A percentile compares a stretch with the other conserved stretches of the same genome.
These are phyloP conservation scores for Colletotrichum karsti DNA, from an alignment of 2,329 filamentous ascomycete species.

Conservation along the genomic window DNA sequence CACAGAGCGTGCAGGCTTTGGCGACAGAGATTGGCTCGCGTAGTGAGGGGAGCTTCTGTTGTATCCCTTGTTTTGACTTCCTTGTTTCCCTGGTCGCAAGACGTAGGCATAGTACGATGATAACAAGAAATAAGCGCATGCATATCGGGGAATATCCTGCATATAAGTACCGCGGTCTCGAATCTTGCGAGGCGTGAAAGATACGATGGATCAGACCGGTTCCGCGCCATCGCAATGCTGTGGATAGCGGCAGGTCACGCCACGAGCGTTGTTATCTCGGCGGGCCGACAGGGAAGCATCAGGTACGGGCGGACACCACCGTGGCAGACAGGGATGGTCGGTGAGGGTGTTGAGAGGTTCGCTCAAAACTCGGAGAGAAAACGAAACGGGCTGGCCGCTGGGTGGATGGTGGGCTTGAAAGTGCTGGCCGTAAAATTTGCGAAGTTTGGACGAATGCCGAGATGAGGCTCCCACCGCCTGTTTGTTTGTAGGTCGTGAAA, in stretches of 20 bases:
- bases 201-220: neutral
- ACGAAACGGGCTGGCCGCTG: neutral
- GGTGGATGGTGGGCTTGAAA: neutral
- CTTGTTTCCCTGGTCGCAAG: neutral
- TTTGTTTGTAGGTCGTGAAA: neutral
- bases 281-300: neutral
- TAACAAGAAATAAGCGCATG: neutral
- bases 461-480: constrained; percentile 16
- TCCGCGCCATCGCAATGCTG: neutral
- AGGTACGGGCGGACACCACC: neutral
- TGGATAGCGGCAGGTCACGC: constrained; percentile 11
- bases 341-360: neutral
- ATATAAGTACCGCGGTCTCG: neutral
- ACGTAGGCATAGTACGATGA: neutral
- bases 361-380: constrained; percentile 23
- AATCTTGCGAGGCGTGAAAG: neutral
- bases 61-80: neutral
- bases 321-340: constrained; percentile 2
- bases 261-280: constrained; percentile 12
- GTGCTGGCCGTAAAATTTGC: neutral
- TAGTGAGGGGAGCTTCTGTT: neutral
- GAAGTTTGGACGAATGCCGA: constrained; percentile 16
- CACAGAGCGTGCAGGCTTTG: neutral
- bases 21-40: neutral
- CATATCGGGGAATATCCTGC: constrained; percentile 1